phyloP scores from a whole-genome alignment of 73 alveolate species.

The Breviolum minutum region DNA sequence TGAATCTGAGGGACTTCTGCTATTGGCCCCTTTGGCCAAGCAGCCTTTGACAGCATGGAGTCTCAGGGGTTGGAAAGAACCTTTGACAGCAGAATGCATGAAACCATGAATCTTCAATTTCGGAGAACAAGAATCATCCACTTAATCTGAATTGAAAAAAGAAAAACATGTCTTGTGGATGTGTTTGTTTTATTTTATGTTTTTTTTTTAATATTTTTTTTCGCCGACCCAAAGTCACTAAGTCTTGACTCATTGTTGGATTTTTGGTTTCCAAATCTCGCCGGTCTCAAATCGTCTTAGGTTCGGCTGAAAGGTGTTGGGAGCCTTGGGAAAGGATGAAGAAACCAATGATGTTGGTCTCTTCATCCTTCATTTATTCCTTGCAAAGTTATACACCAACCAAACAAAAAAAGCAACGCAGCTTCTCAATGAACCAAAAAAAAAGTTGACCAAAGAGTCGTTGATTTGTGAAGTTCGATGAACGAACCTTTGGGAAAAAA shows the following conservation, averaged over 20 bases:
- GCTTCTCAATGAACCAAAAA: too few species aligned
- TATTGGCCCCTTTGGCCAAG: slow-evolving; percentile 74
- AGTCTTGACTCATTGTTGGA: not conserved
- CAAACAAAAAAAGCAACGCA: too few species aligned
- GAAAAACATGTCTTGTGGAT: not conserved
- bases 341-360: not conserved
- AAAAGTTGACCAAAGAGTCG: too few species aligned
- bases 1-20: slow-evolving; percentile 27
- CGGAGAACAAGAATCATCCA: not conserved
- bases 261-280: not conserved
- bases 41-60: slow-evolving; percentile 42
- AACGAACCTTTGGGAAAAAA: not conserved
- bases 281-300: not conserved
- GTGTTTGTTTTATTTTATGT: not conserved
- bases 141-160: not conserved
- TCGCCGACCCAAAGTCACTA: not conserved
- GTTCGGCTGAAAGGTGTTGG: slow-evolving; percentile 10
- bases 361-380: too few species aligned
- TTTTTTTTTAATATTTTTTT: not conserved
- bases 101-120: too few species aligned
- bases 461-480: too few species aligned
- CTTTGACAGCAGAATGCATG: not conserved
- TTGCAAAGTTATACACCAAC: too few species aligned
- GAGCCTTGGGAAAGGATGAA: not conserved
- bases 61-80: not conserved